phyloP scores from a whole-genome alignment of 169 alveolate genomes.

The Neospora caninum region DNA sequence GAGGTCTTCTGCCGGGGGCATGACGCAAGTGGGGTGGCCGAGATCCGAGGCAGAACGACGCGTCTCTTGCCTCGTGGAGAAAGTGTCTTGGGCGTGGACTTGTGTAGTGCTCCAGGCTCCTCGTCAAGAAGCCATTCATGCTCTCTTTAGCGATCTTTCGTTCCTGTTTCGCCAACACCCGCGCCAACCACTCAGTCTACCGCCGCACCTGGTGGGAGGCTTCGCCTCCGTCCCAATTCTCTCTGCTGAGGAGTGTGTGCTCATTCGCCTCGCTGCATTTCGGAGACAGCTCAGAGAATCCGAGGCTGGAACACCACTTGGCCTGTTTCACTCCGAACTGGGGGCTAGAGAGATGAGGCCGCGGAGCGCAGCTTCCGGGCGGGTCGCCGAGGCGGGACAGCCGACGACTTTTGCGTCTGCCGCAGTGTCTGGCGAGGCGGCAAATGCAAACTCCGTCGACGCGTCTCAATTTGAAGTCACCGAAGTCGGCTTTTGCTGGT shows the following conservation, averaged over 20 bases:
- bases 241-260: neutral
- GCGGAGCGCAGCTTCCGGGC: neutral
- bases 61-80: neutral
- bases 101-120: conserved; percentile 14
- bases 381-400: too few relatives aligned
- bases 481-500: conserved; percentile 3
- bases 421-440: neutral
- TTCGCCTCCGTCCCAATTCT: neutral
- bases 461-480: neutral
- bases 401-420: too few relatives aligned
- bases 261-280: neutral
- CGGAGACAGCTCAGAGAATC: neutral
- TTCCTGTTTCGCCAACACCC: neutral
- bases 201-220: neutral
- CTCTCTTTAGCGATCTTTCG: neutral
- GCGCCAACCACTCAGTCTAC: neutral
- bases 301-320: neutral
- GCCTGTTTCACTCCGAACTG: neutral
- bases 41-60: too few relatives aligned
- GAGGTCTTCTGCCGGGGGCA: too few relatives aligned
- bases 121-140: neutral
- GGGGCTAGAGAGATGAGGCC: neutral
- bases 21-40: too few relatives aligned
- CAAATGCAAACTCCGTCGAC: neutral
- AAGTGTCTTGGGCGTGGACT: neutral